phyloP scores from a whole-genome alignment of 257 asterid genomes.

The Catharanthus roseus region DNA sequence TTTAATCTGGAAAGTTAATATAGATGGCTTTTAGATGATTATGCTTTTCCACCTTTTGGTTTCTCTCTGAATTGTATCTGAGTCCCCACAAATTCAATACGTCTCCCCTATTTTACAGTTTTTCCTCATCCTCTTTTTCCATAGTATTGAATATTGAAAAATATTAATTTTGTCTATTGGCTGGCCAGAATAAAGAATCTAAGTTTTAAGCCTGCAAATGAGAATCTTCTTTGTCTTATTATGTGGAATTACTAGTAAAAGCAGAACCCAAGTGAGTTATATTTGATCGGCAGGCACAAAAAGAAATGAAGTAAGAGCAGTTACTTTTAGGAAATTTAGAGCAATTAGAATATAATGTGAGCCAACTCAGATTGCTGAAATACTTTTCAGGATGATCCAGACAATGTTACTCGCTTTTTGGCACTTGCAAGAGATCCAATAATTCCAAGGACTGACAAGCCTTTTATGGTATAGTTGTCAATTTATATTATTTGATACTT shows the following conservation, averaged over 20 bases:
- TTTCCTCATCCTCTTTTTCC: no score
- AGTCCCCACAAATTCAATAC: no score
- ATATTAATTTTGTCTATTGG: not conserved
- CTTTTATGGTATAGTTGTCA: conserved; percentile 19
- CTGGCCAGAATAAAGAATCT: not conserved
- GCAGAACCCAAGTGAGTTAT: not conserved
- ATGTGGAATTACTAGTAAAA: not conserved
- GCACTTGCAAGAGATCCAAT: conserved; percentile 29
- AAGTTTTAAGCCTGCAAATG: not conserved
- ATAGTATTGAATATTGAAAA: no score
- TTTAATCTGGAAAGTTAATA: not conserved
- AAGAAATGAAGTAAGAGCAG: not conserved
- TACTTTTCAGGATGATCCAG: conserved; percentile 22
- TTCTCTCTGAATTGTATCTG: no score
- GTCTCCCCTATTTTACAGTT: not conserved
- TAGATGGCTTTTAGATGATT: not conserved
- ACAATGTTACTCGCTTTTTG: conserved; percentile 22
- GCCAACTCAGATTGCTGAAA: not conserved
- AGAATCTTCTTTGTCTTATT: not conserved
- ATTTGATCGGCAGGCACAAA: not conserved
- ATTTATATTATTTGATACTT: not conserved
- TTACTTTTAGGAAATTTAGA: not conserved
- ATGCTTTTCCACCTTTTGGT: not conserved
- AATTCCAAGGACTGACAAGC: conserved; percentile 22
- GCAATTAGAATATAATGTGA: not conserved